Percentiles rank a stretch among this genome's conserved stretches.
Evolutionary conservation across 805 yeast species (phyloP).

Genomic region (Suhomyces faveliae): DNA sequence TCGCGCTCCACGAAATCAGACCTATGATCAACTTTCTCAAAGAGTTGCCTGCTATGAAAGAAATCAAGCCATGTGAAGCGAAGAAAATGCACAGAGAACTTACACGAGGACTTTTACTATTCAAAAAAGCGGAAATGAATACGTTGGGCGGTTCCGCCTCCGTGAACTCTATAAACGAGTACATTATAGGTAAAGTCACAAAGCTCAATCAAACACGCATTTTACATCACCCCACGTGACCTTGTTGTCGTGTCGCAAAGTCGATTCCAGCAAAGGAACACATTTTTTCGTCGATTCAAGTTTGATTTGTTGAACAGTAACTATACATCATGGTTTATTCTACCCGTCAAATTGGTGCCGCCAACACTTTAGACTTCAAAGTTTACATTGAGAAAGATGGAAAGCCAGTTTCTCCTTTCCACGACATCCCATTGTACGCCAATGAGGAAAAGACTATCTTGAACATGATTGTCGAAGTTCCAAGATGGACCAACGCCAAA

Average conservation of each 20-base stretch:
- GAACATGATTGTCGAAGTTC: slow-evolving; percentile 90
- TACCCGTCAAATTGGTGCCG: slow-evolving; percentile 92
- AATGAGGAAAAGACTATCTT: slow-evolving; percentile 83
- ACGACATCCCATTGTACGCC: slow-evolving; percentile 73
- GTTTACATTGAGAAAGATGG: slow-evolving; percentile 92
- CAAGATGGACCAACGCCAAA: slow-evolving; percentile 98
- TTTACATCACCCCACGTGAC: slow-evolving; percentile 5
- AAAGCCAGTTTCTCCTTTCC: slow-evolving; percentile 93
- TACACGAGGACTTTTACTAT: slow-evolving; percentile 50
- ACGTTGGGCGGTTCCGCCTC: slow-evolving; percentile 11
- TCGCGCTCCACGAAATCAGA: slow-evolving; percentile 19
- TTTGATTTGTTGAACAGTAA: not conserved
- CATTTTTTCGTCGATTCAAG: slow-evolving; percentile 2
- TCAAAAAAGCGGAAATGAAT: slow-evolving; percentile 60
- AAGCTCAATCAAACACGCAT: not conserved
- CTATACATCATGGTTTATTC: slow-evolving; percentile 65
- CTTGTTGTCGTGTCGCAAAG: not conserved
- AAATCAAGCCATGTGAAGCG: slow-evolving; percentile 1
- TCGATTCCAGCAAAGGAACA: not conserved
- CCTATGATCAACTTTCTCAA: slow-evolving; percentile 17
- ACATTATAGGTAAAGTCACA: not conserved
- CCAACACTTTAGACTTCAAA: slow-evolving; percentile 91
- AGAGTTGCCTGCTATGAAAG: not conserved
- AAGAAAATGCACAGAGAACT: slow-evolving; percentile 42
- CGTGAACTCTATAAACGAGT: slow-evolving; percentile 1